A percentile compares a stretch with the other conserved stretches of the same genome.
phyloP scores from a whole-genome alignment of 1,139 yeast genomes.

The Geotrichum macrosporum region DNA sequence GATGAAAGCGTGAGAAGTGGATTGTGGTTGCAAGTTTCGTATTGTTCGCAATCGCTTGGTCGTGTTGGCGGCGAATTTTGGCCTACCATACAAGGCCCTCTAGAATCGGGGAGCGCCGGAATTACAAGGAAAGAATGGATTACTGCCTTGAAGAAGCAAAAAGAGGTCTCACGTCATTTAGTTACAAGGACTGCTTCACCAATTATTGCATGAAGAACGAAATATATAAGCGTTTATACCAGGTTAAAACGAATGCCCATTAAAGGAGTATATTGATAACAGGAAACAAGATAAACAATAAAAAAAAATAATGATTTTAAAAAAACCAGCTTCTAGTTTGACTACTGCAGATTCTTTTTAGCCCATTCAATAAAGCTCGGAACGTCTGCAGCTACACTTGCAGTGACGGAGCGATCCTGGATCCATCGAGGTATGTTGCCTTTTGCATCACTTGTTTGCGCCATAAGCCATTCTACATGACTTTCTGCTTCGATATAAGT shows the following conservation, averaged over 20 bases:
- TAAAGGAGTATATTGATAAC: no score
- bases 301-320: background rate
- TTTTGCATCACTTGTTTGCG: slow-evolving; percentile 59
- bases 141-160: slow-evolving; percentile 41
- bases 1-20: slow-evolving; percentile 54
- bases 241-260: no score
- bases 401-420: slow-evolving; percentile 52
- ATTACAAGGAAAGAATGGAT: slow-evolving; percentile 39
- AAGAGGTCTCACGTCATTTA: slow-evolving; percentile 33
- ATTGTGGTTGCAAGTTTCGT: slow-evolving; percentile 64
- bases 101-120: slow-evolving; percentile 21
- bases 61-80: slow-evolving; percentile 66
- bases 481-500: slow-evolving; percentile 40
- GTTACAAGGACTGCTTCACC: background rate
- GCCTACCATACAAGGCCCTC: slow-evolving; percentile 35
- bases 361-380: slow-evolving; percentile 57
- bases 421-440: slow-evolving; percentile 64
- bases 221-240: no score
- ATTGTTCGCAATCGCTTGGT: slow-evolving; percentile 70
- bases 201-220: slow-evolving; percentile 3
- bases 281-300: no score
- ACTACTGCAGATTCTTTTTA: slow-evolving; percentile 20
- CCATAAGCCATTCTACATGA: slow-evolving; percentile 58
- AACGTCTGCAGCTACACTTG: slow-evolving; percentile 62
- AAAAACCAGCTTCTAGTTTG: no score